These are phyloP conservation scores for Aureobasidium musti DNA, from an alignment of 2,329 filamentous ascomycete species.

Conservation along the genomic window DNA sequence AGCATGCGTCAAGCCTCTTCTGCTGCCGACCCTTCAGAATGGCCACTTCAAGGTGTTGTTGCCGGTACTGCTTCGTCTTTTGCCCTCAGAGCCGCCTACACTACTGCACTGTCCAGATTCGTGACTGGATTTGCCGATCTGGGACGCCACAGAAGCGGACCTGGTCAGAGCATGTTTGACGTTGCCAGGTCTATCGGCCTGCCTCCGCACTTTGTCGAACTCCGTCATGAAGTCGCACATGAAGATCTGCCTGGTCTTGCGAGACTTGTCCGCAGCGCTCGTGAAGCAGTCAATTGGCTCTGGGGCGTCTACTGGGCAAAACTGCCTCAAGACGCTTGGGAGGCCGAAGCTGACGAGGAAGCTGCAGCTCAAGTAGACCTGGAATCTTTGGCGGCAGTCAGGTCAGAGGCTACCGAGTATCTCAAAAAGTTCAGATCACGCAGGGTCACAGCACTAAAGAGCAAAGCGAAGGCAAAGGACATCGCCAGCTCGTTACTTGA, in stretches of 20 bases:
- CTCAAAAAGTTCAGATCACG: constrained; percentile 27
- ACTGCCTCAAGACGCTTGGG: constrained; percentile 42
- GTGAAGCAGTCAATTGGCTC: constrained; percentile 76
- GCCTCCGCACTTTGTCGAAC: constrained; percentile 79
- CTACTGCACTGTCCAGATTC: constrained; percentile 68
- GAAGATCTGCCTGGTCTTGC: constrained; percentile 78
- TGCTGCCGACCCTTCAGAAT: constrained; percentile 48
- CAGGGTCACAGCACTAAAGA: constrained; percentile 24
- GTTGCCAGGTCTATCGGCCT: constrained; percentile 68
- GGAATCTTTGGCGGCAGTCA: constrained; percentile 2
- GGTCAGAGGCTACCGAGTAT: constrained; percentile 1
- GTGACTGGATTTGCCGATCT: constrained; percentile 78
- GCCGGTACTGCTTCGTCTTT: constrained; percentile 15
- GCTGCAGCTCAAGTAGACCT: constrained; percentile 8
- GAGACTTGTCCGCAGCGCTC: constrained; percentile 68
- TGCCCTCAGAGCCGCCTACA: constrained; percentile 64
- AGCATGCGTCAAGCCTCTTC: constrained; percentile 55
- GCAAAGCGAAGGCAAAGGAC: constrained; percentile 17
- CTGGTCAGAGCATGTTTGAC: constrained; percentile 64
- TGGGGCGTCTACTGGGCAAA: constrained; percentile 83
- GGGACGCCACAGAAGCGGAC: constrained; percentile 63
- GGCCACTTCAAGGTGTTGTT: not conserved
- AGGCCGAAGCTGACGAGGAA: constrained; percentile 30
- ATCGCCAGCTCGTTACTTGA: not conserved
- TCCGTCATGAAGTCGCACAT: constrained; percentile 87